Percentiles rank a stretch among this genome's conserved stretches.
phyloP scores from a whole-genome alignment of 768 basidiomycete genomes.

The Clitopilus passeckerianus region DNA sequence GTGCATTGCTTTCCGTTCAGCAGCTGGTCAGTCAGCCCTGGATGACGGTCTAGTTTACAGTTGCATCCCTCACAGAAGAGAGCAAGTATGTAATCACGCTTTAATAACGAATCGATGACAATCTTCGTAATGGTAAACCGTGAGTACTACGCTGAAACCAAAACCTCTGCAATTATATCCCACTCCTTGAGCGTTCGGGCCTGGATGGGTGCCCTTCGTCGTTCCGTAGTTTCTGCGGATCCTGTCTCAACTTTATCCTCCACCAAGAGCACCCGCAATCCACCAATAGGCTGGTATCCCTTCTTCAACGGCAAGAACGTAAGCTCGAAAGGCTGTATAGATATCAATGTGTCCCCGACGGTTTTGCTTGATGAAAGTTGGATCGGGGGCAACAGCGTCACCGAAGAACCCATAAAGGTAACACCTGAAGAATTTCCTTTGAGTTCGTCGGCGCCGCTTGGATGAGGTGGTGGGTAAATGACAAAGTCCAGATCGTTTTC shows the following conservation, averaged over 20 bases:
- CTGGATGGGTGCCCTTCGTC: conserved; percentile 21
- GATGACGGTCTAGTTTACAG: conserved; percentile 39
- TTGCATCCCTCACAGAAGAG: neutral
- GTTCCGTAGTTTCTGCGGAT: conserved; percentile 14
- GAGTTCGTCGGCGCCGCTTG: conserved; percentile 32
- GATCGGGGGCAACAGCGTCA: conserved; percentile 38
- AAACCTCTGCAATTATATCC: conserved; percentile 67
- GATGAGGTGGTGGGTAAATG: conserved; percentile 41
- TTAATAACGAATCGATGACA: neutral
- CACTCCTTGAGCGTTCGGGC: conserved; percentile 63
- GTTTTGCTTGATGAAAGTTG: conserved; percentile 21
- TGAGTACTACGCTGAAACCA: conserved; percentile 38
- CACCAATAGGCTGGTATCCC: conserved; percentile 65
- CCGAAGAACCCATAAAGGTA: conserved; percentile 47
- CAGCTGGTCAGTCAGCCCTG: conserved; percentile 89
- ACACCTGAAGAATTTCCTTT: conserved; percentile 26
- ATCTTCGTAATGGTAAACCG: neutral
- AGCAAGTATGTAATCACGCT: neutral
- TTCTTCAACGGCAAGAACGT: conserved; percentile 51
- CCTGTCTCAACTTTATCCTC: conserved; percentile 42
- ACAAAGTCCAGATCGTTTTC: conserved; percentile 9
- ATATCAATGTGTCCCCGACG: conserved; percentile 19
- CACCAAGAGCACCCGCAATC: conserved; percentile 63
- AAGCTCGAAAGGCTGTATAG: conserved; percentile 56
- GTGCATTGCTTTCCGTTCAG: conserved; percentile 86